Evolutionary conservation across 2,329 filamentous ascomycete genomes (phyloP), one percentile per base, ranked within the genome.

Genomic region (Tothia fuscella): DNA sequence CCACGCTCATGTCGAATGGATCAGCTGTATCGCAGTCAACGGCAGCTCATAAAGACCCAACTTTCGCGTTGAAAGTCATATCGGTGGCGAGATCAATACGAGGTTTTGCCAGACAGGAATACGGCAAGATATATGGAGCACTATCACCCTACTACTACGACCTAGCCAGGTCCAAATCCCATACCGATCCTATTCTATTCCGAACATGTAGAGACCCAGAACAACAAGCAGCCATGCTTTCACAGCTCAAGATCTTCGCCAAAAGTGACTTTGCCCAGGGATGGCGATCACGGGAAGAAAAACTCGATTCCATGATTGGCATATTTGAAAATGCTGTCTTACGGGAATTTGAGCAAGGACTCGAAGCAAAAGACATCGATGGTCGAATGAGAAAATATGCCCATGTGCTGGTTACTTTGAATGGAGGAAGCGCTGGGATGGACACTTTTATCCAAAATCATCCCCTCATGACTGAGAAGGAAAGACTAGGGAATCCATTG

Each of bases 291-390:
- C 70, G 89, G 32, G 75, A 82, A 52, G 76, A 82, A 47, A 83
- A 80, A 54, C 65, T 98, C 16, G 67, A 74, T 28, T 73, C 71
- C 19, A 87, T 93, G 72, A 75, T 80, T 49, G 72, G 72, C 28
- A 79, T 91, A 45, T 98, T 98, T 53, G 89, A 96, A 62, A 87
- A 80, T 43, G 87, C 88, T 3, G 88, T 93, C 3, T 64, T 95
- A 39, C 75, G 82, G 37, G 91, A 98, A 58, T 98, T 98, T 51
- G 83, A 93, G 60, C 82, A 91, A 49, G 91, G 86, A 3, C 93
- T 93, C 50, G 85, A 91, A 57, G 79, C 78, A 32, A 83, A 82
- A 64, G 89, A 98, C 57, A 78, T 93, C 41, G 82, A 93, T 49
- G 87, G 85, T 2, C 72, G 79, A 41, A 95, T 96, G 89, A 78